These are phyloP conservation scores for Raphidocelis subcapitata DNA, from an alignment of 139 green algal genomes.

Conservation along the genomic window DNA sequence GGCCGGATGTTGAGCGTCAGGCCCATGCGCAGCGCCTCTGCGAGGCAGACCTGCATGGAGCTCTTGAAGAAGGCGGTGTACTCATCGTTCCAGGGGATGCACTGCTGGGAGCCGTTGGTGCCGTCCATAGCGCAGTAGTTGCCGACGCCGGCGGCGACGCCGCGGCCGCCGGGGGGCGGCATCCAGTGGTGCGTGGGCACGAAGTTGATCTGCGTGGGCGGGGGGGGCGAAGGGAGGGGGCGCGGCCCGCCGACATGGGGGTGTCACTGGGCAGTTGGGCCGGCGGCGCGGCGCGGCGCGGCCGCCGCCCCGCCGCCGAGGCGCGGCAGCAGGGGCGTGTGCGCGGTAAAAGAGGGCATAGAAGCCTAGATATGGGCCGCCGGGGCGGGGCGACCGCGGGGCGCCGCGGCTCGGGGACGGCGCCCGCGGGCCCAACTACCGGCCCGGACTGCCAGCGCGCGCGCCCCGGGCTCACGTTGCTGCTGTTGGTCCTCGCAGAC, in stretches of 20 bases:
- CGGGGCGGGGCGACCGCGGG: no score
- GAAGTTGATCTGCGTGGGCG: slow-evolving; percentile 31
- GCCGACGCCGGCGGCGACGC: slow-evolving; percentile 1
- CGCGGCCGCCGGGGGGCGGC: neutral
- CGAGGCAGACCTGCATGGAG: slow-evolving; percentile 28
- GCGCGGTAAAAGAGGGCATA: no score
- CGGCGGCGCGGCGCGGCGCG: no score
- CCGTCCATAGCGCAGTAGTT: slow-evolving; percentile 14
- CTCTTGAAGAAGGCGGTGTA: slow-evolving; percentile 9
- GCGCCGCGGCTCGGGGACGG: no score
- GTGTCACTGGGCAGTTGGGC: no score
- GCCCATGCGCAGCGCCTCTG: slow-evolving; percentile 15
- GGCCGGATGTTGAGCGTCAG: slow-evolving; percentile 27
- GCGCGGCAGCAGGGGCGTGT: no score
- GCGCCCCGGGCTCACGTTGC: neutral
- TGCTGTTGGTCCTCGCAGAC: neutral
- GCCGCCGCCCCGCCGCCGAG: no score
- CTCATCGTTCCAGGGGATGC: slow-evolving; percentile 5
- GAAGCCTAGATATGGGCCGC: no score
- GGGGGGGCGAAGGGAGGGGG: no score
- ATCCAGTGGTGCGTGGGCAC: slow-evolving; percentile 32
- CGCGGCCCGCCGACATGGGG: no score
- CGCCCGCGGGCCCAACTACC: no score
- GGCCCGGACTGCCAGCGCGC: no score
- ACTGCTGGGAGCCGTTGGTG: slow-evolving; percentile 7